Base-by-base conservation (phyloP, 2,329 filamentous ascomycete species). In the Talaromyces sp. region DNA sequence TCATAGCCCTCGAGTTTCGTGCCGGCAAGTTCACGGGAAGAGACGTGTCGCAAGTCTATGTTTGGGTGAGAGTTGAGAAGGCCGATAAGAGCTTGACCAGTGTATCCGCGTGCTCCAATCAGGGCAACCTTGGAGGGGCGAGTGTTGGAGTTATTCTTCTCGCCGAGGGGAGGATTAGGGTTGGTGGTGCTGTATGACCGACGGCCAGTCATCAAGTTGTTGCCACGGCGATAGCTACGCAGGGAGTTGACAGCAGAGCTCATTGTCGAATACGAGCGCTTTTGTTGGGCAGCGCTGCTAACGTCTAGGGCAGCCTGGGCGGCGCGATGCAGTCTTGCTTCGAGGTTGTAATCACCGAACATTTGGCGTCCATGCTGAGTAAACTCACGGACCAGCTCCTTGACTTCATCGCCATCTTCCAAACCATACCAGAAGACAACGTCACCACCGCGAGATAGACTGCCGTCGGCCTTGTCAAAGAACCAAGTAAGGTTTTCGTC, bases 401-500 rank as follows among this genome's bases (percentile, higher is more conserved):
- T 87, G 27, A 97, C 89, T 74, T 96, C 90, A 57, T 91, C 87
- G 34, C 89, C 87, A 60, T 87, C 88, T 67, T 95, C 90, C 62
- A 95, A 87, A 58, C 93, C 93, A 75, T 96, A 96, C 90, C 94
- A 98, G 83, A 98, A 98, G 72, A 98, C 88, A 44, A 97, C 91
- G 72, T 93, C 91, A 62, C 92, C 92, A 68, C 91, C 87, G 61
- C 88, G 87, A 65, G 89, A 91, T 69, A 97, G 85, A 76, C 91
- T 96, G 61, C 95, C 94, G 68, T 97, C 92, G 9, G 94, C 90
- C 83, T 96, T 96, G 78, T 96, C 93, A 68, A 96, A 96, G 82
- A 98, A 97, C 95, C 94, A 98, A 10, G 92, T 93, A 69, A 98
- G 82, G 75, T 98, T 97, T 83, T 98, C 94, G 70, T 98, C 93